Evolutionary conservation across 2,329 filamentous ascomycete genomes (phyloP).

Genomic region (Aspergillus brasiliensis): DNA sequence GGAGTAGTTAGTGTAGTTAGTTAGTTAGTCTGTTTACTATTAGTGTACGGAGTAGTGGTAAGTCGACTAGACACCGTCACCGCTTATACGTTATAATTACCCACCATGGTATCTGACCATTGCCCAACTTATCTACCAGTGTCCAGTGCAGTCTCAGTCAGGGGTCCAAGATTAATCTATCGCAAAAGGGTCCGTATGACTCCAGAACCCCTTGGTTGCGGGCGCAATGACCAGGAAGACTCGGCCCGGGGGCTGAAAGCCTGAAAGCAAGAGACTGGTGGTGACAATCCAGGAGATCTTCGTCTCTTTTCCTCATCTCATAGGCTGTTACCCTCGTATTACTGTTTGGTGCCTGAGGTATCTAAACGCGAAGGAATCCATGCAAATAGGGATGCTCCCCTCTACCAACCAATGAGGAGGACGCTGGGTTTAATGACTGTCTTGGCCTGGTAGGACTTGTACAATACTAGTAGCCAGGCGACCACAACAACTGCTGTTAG

Average conservation of each 20-base stretch:
- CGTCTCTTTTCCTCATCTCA: too few relatives aligned
- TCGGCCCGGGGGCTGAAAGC: constrained; percentile 3
- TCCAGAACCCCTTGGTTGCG: not conserved
- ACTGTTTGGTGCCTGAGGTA: not conserved
- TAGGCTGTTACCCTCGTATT: not conserved
- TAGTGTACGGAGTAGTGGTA: not conserved
- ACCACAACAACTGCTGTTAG: not conserved
- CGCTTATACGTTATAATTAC: not conserved
- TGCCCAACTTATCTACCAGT: not conserved
- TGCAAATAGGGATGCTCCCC: too few relatives aligned
- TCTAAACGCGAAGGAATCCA: not conserved
- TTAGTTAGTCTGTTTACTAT: not conserved
- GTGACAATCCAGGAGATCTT: not conserved
- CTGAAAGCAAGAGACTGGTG: constrained; percentile 1
- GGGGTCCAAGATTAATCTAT: not conserved
- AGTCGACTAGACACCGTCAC: too few relatives aligned
- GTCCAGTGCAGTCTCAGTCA: not conserved
- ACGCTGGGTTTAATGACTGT: not conserved
- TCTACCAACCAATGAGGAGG: not conserved
- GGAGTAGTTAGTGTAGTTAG: too few relatives aligned
- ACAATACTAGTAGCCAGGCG: not conserved
- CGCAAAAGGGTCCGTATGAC: not conserved
- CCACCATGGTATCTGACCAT: not conserved
- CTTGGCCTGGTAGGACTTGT: not conserved
- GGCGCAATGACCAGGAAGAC: not conserved